Percentiles rank a stretch among this genome's conserved stretches.
phyloP scores from a whole-genome alignment of 345 rosid species.

The Boechera retrofracta region DNA sequence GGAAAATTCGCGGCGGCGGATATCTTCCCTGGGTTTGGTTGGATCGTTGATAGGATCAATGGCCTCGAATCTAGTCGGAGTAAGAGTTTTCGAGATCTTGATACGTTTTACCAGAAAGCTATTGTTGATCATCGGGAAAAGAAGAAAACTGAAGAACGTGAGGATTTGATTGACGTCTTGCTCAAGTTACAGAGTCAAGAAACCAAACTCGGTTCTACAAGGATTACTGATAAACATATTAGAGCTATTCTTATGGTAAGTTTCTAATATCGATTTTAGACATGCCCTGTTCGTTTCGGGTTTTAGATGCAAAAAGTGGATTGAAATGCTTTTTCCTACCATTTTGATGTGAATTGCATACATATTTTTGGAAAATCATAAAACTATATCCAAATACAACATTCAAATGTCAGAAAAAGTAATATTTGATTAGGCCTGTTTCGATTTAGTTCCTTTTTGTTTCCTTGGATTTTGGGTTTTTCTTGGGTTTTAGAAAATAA shows the following conservation, averaged over 20 bases:
- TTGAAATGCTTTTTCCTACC: not conserved
- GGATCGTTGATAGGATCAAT: slow-evolving; percentile 39
- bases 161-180: slow-evolving; percentile 44
- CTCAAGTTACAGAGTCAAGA: slow-evolving; percentile 43
- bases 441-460: no score
- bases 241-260: slow-evolving; percentile 47
- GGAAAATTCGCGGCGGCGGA: slow-evolving; percentile 47
- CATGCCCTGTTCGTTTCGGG: not conserved
- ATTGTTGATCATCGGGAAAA: slow-evolving; percentile 40
- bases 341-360: no score
- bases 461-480: no score
- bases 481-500: no score
- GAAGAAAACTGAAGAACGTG: slow-evolving; percentile 37
- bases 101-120: slow-evolving; percentile 42
- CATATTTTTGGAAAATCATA: not conserved
- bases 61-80: slow-evolving; percentile 43
- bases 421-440: no score
- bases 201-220: slow-evolving; percentile 37
- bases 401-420: no score
- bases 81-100: slow-evolving; percentile 41
- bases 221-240: slow-evolving; percentile 45
- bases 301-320: not conserved
- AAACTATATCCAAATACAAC: no score
- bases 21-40: slow-evolving; percentile 42
- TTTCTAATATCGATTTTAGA: not conserved